Evolutionary conservation across 192 early-diverging fungal genomes (phyloP), one percentile per base, ranked within the genome.

Genomic region (Tieghemiomyces parasiticus): DNA sequence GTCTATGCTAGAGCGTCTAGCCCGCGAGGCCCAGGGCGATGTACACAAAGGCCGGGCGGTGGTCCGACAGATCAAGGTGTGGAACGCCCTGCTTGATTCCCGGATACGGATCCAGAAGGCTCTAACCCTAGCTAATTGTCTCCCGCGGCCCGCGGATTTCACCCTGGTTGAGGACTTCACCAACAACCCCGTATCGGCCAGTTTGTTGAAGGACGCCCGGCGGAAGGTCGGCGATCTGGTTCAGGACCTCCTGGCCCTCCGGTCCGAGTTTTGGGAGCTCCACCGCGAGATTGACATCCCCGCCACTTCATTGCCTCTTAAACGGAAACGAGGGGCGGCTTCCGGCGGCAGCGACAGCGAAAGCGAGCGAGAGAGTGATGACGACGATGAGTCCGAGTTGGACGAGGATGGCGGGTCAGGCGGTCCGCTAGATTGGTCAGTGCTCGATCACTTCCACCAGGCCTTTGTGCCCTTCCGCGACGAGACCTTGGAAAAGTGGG

Each of bases 21-120:
- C 87, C 30, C 77, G 86, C 65, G 81, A 79, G 22, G 83, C 83
- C 0, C 75, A 81, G 13, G 77, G 75, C 31, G 93, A 95, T 63
- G 73, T 90, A 22, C 90, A 90, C 67, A 96, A 96, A 63, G 95
- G 93, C 30, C 72, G 78, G n/a, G 88, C 94, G 58, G 89, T 96
- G 26, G 74, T 88, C 55, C 72, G 78, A 22, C 95, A 98, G 67
- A 79, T 91, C 65, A 75, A 72, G 1, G 65, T 92, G 25, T 94
- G 88, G 87, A 90, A 94, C 56, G 76, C 74, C 16, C 68, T 87
- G 20, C 71, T 95, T 47, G 92, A 95, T 65, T 81, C 77, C 28
- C 85, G 92, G 26, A 93, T 95, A 64, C 86, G 90, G 25, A 69
- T 91, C 29, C 92, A 93, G 65, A 88, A 90, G 62, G 66, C 79